A percentile compares a stretch with the other conserved stretches of the same genome.
phyloP scores from a whole-genome alignment of 164 flowering plant species.

The Magnolia officinalis region DNA sequence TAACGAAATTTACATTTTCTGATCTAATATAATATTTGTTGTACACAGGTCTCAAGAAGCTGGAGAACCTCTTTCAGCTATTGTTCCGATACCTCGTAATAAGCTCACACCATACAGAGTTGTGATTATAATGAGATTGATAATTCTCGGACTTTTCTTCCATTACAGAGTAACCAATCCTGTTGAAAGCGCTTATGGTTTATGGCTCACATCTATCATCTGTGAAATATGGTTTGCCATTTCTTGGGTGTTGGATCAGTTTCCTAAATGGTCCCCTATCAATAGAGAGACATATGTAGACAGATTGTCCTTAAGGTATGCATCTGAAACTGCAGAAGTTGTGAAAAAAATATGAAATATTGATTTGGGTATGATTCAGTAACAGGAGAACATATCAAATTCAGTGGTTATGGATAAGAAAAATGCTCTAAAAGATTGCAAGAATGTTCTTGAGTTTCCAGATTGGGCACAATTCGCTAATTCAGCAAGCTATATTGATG shows the following conservation, averaged over 20 bases:
- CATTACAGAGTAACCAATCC: slow-evolving; percentile 84
- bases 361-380: background rate
- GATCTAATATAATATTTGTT: slow-evolving; percentile 10
- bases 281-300: slow-evolving; percentile 63
- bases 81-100: slow-evolving; percentile 53
- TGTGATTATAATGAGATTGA: slow-evolving; percentile 72
- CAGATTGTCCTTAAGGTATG: slow-evolving; percentile 73
- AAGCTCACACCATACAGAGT: slow-evolving; percentile 73
- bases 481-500: no score
- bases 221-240: slow-evolving; percentile 98
- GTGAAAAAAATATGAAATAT: background rate
- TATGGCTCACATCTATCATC: slow-evolving; percentile 92
- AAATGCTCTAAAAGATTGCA: background rate
- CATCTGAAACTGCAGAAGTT: background rate
- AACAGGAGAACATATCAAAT: background rate
- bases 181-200: slow-evolving; percentile 80
- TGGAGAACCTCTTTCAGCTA: slow-evolving; percentile 60
- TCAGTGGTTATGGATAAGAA: background rate
- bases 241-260: slow-evolving; percentile 97
- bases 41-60: slow-evolving; percentile 58
- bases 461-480: no score
- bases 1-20: background rate
- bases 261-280: slow-evolving; percentile 91
- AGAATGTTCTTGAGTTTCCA: no score
- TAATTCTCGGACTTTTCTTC: slow-evolving; percentile 82